Conservation (phyloP, 2,329 filamentous ascomycete species). For the Pseudonectria foliicola region DNA sequence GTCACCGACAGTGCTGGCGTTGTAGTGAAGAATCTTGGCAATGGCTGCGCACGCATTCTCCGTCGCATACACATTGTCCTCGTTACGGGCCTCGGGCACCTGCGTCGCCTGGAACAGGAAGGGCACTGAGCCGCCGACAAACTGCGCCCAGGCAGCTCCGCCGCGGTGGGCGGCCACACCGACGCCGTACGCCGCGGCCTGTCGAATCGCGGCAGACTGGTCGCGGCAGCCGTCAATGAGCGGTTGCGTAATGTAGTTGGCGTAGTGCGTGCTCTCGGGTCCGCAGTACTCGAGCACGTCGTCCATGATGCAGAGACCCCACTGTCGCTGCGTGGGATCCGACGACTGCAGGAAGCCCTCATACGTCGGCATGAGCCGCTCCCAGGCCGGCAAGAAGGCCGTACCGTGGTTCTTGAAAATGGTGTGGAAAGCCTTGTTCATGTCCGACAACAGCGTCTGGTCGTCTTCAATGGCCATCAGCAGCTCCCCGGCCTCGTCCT, state of each 20-base stretch:
- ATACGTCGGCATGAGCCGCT: constrained; percentile 78
- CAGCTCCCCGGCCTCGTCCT: constrained; percentile 81
- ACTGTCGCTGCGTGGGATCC: constrained; percentile 90
- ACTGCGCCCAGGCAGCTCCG: constrained; percentile 79
- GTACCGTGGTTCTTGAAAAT: constrained; percentile 95
- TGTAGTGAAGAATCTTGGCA: constrained; percentile 93
- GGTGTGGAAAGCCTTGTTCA: constrained; percentile 99
- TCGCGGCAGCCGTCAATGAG: constrained; percentile 83
- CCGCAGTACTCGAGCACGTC: constrained; percentile 97
- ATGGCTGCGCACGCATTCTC: constrained; percentile 96
- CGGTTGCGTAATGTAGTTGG: constrained; percentile 77
- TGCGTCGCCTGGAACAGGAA: constrained; percentile 79
- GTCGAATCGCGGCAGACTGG: constrained; percentile 79
- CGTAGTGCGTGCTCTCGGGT: constrained; percentile 78
- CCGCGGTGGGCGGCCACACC: constrained; percentile 93
- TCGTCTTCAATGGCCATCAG: constrained; percentile 94
- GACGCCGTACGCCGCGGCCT: constrained; percentile 92
- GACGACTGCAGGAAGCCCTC: constrained; percentile 71
- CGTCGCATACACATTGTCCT: constrained; percentile 94
- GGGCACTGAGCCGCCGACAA: constrained; percentile 71
- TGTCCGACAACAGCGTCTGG: constrained; percentile 91
- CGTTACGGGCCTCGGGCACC: constrained; percentile 72
- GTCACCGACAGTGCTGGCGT: constrained; percentile 67
- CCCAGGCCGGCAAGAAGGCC: constrained; percentile 81
- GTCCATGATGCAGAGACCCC: constrained; percentile 98